phyloP scores from a whole-genome alignment of 1,284 basidiomycete species.

The Trichosporon asahii region DNA sequence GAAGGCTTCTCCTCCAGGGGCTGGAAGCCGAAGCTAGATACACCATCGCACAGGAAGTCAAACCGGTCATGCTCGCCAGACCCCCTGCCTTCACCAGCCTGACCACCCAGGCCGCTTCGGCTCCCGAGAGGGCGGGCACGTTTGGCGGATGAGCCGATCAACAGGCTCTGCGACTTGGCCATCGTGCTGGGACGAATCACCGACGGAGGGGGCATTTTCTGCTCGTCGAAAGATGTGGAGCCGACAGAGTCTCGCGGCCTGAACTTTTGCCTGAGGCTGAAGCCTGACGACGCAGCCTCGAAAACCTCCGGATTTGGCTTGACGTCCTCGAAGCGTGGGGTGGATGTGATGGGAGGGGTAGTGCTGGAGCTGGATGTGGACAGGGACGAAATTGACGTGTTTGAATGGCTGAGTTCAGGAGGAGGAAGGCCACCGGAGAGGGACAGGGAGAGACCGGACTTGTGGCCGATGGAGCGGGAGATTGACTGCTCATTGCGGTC shows the following conservation, averaged over 20 bases:
- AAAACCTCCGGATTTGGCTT: constrained; percentile 52
- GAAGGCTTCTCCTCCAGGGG: constrained; percentile 35
- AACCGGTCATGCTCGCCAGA: constrained; percentile 23
- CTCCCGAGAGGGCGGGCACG: constrained; percentile 22
- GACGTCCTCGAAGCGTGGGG: constrained; percentile 49
- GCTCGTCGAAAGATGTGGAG: constrained; percentile 31
- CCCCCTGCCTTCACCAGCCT: neutral
- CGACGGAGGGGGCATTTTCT: constrained; percentile 24
- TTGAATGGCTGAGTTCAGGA: constrained; percentile 41
- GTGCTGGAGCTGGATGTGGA: constrained; percentile 31
- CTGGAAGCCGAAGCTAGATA: constrained; percentile 28
- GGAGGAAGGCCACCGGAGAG: constrained; percentile 29
- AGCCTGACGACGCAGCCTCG: constrained; percentile 31
- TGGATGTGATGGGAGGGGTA: constrained; percentile 34
- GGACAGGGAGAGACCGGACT: constrained; percentile 48
- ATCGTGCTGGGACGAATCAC: constrained; percentile 22
- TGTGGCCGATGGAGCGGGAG: constrained; percentile 49
- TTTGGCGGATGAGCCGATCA: constrained; percentile 17
- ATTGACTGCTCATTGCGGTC: constrained; percentile 29
- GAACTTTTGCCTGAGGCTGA: constrained; percentile 47
- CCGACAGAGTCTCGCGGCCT: constrained; percentile 50
- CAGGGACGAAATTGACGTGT: constrained; percentile 46
- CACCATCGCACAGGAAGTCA: constrained; percentile 46
- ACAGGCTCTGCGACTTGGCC: neutral
- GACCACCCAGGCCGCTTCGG: constrained; percentile 22